Evolutionary conservation across 768 basidiomycete genomes (phyloP), one percentile per base, ranked within the genome.

Genomic region (Termitomyces sp.): DNA sequence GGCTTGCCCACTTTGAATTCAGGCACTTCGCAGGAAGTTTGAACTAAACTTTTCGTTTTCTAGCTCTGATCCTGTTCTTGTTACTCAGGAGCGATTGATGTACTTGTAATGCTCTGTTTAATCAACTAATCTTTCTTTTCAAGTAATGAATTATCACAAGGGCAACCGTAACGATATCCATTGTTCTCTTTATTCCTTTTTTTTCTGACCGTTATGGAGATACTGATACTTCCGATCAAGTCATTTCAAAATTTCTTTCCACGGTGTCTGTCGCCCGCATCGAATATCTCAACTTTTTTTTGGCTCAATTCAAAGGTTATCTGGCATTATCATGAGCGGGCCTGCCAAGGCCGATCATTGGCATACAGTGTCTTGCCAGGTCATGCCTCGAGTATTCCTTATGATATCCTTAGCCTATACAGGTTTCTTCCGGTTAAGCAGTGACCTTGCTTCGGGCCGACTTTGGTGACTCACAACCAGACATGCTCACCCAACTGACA

Each of bases 1-100:
- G 33, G 59, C 59, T 46, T 62, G 58, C 35, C 26, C 56, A 4
- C 14, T 30, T 22, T 61, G 51, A 52, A 30, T 16, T 28, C 24
- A 13, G 20, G 13, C n/a, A 20, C 7, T 8, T n/a, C 38, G 18
- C 4, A 40, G 38, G 12, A 3, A 18, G 8, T 14, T 42, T 40
- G 30, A 7, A 30, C 30, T 40, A 7, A 36, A 36, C 9, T 33
- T 12, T 12, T 2, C 10, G 10, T 33, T 13, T 10, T 33, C 2
- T 33, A 13, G 12, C 33, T 2, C 33, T 13, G 33, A 30, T 6
- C 30, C 6, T 14, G 12, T 12, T 35, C 16, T 14, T 24, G 6
- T 24, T 13, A 18, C 33, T 50, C 33, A 35, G 6, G 24, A 46
- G 8, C 9, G 2, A 10, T 43, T 22, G 20, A 32, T 48, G 47